Base-by-base conservation (phyloP, 2,329 filamentous ascomycete genomes). In the Aspergillus neotritici region DNA sequence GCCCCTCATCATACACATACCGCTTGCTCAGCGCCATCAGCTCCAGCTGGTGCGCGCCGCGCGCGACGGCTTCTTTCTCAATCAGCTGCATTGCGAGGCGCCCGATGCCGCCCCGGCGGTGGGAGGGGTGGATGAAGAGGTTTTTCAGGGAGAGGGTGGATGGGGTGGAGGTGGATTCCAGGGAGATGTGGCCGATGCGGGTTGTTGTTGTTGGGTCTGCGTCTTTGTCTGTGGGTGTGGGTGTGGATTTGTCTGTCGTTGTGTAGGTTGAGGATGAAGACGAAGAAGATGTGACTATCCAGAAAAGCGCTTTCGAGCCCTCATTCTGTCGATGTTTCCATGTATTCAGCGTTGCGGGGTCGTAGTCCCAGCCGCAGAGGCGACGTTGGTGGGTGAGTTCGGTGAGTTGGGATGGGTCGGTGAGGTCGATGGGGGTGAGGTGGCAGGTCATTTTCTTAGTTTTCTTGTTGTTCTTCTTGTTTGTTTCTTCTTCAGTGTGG, bases 161-260 rank as follows among this genome's bases (percentile, higher is more conserved):
- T 15, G 52, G 52, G 8, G 52, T 48, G 1, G 43, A 29, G 5
- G 43, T 54, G 9, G 53, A 41, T 31, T 61, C 57, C 17, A 62
- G 57, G 1, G 60, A 59, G 25, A 62, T 60, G 32, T 62, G 60
- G 14, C 60, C 59, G 2, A 45, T 48, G 14, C 49, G 54, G 31
- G 55, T 39, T 0, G 36, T 7, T 21, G 21, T 4, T 21, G 4
- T 4, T 21, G 21, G 4, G 2, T 21, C 14, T 10, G 11, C 21
- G 8, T 31, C 25, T 7, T 14, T 30, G 25, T 25, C 14, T 12
- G 17, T 34, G n/a, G 17, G 6, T 25, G 17, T 12, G 33, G 3
- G 4, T 25, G 21, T 25, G 7, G n/a, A n/a, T n/a, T n/a, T n/a
- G n/a, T 21, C 15, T 35, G 12, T 10, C 14, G n/a, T 6, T 44